Evolutionary conservation across 2,329 filamentous ascomycete species (phyloP), one percentile per base, ranked within the genome.

Genomic region (Fusarium begoniae): DNA sequence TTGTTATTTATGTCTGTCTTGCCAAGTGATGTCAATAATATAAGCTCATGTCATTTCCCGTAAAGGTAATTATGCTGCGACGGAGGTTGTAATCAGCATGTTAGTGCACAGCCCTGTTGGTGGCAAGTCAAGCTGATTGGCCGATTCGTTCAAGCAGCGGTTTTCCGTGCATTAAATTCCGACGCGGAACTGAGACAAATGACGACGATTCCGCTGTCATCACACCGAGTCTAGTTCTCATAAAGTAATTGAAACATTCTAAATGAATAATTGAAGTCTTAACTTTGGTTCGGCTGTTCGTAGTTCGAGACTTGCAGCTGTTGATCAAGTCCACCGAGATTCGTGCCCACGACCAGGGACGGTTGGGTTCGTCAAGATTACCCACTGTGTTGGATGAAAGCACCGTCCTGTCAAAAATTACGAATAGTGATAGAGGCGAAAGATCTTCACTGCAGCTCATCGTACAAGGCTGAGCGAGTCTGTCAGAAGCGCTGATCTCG

Each of bases 381-480:
- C 28, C 28, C 7, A 28, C 28, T 28, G 28, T 28, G 28, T 28
- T 28, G 28, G 28, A 28, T 28, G 28, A 28, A 28, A 8, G 28
- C 28, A 28, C 3, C 7, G 8, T 28, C 28, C 28, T 28, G 3
- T 28, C 28, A 28, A 28, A 28, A 28, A 3, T 8, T 28, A 28
- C 28, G 28, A 28, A 28, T 28, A 28, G 28, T 28, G 28, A 26
- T 5, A 26, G 24, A 22, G 32, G 32, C 14, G 0, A 22, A 17
- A 54, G 32, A 38, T 54, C 20, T n/a, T 18, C 35, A 55, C 15
- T 41, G 20, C 14, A 57, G 41, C 54, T 37, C 3, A 28, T 58
- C 20, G 32, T 26, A 65, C 68, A 74, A 45, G 72, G 72, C 72
- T 66, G 63, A 75, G 72, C 10, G 17, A 44, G 7, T 51, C 18